phyloP scores from a whole-genome alignment of 2,329 filamentous ascomycete genomes.

The Cadophora sp. region DNA sequence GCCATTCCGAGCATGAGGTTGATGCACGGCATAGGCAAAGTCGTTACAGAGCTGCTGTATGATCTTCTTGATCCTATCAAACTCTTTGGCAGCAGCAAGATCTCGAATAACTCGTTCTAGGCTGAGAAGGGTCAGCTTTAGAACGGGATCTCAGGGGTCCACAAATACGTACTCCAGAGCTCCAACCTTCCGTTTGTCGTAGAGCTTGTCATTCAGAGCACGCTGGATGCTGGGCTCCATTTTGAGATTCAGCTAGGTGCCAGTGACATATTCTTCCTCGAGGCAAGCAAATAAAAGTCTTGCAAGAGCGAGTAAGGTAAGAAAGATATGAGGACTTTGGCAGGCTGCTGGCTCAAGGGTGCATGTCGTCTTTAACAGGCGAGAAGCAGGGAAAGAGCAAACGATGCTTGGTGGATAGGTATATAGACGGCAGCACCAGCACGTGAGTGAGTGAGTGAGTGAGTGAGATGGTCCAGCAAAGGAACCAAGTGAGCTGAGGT shows the following conservation, averaged over 20 bases:
- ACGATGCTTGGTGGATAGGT: background rate
- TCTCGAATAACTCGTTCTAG: conserved; percentile 92
- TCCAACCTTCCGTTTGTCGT: conserved; percentile 96
- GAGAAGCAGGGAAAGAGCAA: conserved; percentile 10
- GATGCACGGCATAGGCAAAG: conserved; percentile 96
- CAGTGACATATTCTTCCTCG: conserved; percentile 30
- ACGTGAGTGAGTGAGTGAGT: too few species aligned
- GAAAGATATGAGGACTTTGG: conserved; percentile 8
- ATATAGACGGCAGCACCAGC: too few species aligned
- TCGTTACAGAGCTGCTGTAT: conserved; percentile 97
- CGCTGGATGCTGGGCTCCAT: conserved; percentile 94
- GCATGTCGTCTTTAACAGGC: background rate
- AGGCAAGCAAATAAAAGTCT: background rate
- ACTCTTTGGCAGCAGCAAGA: conserved; percentile 76
- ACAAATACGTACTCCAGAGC: conserved; percentile 81
- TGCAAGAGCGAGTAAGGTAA: background rate
- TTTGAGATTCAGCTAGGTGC: conserved; percentile 30
- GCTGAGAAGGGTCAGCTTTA: conserved; percentile 53
- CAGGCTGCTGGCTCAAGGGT: background rate
- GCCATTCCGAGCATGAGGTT: conserved; percentile 94
- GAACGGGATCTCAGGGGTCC: conserved; percentile 31
- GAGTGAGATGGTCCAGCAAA: too few species aligned
- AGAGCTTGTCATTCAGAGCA: conserved; percentile 95
- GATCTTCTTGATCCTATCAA: conserved; percentile 81
- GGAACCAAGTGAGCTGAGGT: too few species aligned